Evolutionary conservation across 331 rosid genomes (phyloP), one percentile per base, ranked within the genome.

Genomic region (Malus hybrid): DNA sequence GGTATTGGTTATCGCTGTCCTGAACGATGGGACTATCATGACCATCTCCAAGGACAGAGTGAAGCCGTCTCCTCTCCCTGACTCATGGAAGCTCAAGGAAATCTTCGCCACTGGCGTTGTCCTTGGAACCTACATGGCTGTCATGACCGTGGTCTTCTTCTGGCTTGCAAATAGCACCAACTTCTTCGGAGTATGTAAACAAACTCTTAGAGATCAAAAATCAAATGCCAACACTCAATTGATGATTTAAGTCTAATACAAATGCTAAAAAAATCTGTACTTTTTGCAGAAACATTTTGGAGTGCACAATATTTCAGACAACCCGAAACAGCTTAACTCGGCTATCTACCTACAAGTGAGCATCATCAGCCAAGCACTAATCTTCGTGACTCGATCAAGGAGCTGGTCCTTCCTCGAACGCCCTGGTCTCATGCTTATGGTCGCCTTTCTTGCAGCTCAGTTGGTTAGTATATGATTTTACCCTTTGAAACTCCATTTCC

Each of bases 341-440:
- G 97, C 96, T 24, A 80, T 93, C 64, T 93, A 93, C 83, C 98
- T 93, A 75, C 98, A 93, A 89, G 98, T 93, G 78, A 93, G 98
- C 82, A 90, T 90, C 39, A 83, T 93, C 48, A 93, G 98, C 72
- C 98, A 93, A 77, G 97, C 97, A 7, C 97, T 93, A 67, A 93
- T 93, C 79, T 93, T 93, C 48, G 98, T 93, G 67, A 93, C 98
- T 5, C 81, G 98, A 67, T 93, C 98, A 66, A 90, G 98, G 80
- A 65, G 97, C 48, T 93, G 93, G 90, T 93, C 98, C 61, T 81
- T 69, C 42, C 3, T 78, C 7, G 98, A 93, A 76, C 89, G 93
- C 74, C 97, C 98, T 8, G 98, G 93, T 67, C 0, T 63, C 24
- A 70, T 91, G 90, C 92, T 93, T 57, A 1, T 83, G 3, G 48